A percentile compares a stretch with the other conserved stretches of the same genome.
Evolutionary conservation across 2,329 filamentous ascomycete genomes (phyloP).

Genomic region (Botryotinia calthae): DNA sequence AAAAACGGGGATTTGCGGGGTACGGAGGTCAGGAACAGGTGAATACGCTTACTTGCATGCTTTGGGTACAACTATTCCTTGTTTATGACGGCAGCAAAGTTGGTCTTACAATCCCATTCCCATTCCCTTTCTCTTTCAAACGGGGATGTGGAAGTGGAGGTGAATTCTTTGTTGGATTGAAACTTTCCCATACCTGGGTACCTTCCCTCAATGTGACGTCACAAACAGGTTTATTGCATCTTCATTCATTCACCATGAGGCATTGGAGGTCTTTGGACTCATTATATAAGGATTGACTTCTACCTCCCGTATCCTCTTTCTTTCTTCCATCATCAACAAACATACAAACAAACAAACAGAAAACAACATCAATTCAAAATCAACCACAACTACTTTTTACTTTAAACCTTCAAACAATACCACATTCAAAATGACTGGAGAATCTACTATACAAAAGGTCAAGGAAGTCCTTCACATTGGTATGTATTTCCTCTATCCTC

Average conservation of each 20-base stretch:
- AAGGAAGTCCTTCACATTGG: conserved; percentile 44
- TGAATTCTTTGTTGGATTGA: conserved; percentile 7
- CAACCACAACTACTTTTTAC: neutral
- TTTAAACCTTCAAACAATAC: conserved; percentile 10
- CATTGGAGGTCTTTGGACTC: neutral
- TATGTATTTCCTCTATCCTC: neutral
- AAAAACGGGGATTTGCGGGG: neutral
- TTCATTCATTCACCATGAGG: neutral
- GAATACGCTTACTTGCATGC: neutral
- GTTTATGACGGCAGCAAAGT: neutral
- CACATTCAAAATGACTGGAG: conserved; percentile 41
- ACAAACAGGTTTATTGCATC: conserved; percentile 9
- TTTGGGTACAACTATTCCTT: neutral
- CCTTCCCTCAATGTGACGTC: neutral
- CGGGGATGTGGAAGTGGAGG: neutral
- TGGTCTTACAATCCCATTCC: neutral
- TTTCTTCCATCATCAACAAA: conserved; percentile 2
- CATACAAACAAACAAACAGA: neutral
- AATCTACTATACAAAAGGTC: conserved; percentile 47
- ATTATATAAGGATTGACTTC: conserved; percentile 8
- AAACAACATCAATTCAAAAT: neutral
- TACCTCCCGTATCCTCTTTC: neutral
- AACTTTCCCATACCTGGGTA: neutral
- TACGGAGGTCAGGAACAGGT: conserved; percentile 2
- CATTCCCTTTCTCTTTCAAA: neutral